Conservation (phyloP, 148 eudicot genomes). For the Rhododendron ferrugineum region DNA sequence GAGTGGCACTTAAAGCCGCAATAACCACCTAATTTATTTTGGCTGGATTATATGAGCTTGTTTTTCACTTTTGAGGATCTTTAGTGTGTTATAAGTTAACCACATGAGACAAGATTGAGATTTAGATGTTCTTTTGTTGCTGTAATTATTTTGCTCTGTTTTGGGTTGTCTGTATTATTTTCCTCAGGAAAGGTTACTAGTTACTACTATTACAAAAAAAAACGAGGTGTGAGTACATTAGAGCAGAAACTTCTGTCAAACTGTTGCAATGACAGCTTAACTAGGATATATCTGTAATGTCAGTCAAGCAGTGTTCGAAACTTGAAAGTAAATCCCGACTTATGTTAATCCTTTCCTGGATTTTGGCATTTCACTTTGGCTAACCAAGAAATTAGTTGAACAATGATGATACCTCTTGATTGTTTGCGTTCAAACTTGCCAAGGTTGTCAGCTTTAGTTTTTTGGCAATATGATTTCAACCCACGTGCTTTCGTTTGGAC, state of each 20-base stretch:
- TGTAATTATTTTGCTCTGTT: background rate
- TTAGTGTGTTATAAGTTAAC: background rate
- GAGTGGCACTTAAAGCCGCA: background rate
- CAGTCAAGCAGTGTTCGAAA: background rate
- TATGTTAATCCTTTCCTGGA: background rate
- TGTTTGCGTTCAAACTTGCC: background rate
- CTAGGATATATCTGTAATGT: background rate
- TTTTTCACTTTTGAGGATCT: background rate
- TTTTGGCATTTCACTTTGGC: background rate
- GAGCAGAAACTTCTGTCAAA: background rate
- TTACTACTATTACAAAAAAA: background rate
- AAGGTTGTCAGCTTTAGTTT: background rate
- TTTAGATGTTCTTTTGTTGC: background rate
- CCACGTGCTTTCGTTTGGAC: background rate
- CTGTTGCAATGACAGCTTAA: background rate
- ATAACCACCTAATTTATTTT: background rate
- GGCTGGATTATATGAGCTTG: background rate
- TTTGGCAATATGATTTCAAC: background rate
- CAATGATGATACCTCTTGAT: background rate
- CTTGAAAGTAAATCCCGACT: background rate
- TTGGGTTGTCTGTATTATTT: background rate
- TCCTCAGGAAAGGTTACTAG: background rate
- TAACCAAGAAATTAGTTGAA: constrained; percentile 1
- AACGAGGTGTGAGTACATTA: background rate
- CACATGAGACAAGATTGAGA: background rate